These are phyloP conservation scores for Penicillium manginii DNA, from an alignment of 495 filamentous ascomycete genomes.

Conservation along the genomic window DNA sequence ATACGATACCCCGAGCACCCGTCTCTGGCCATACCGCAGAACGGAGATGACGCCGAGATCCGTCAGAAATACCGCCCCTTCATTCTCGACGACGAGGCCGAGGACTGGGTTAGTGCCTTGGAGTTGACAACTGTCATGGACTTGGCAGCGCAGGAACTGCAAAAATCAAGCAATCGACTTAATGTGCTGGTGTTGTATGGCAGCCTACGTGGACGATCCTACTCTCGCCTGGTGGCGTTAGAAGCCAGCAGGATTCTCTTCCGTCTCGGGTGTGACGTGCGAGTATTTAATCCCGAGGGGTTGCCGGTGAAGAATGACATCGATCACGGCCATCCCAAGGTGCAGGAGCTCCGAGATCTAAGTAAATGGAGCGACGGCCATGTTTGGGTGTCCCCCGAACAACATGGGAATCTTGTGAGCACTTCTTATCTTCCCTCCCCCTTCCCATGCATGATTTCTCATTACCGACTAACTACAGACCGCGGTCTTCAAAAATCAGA, in stretches of 20 bases:
- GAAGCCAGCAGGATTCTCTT: conserved; percentile 67
- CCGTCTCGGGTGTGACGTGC: conserved; percentile 69
- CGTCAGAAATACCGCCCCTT: conserved; percentile 63
- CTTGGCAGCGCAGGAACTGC: conserved; percentile 53
- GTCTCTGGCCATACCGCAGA: conserved; percentile 47
- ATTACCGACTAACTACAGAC: conserved; percentile 45
- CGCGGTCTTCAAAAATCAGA: conserved; percentile 75
- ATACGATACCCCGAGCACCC: conserved; percentile 2
- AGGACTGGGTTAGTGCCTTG: conserved; percentile 60
- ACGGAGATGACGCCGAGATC: conserved; percentile 52
- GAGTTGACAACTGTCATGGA: conserved; percentile 59
- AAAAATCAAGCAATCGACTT: conserved; percentile 47
- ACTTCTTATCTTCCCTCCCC: conserved; percentile 1
- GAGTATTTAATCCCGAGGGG: conserved; percentile 63
- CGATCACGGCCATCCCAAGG: conserved; percentile 61
- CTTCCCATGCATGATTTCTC: background rate
- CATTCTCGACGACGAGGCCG: conserved; percentile 40
- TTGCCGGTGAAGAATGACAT: conserved; percentile 68
- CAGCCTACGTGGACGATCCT: conserved; percentile 62
- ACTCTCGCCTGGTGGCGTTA: conserved; percentile 62
- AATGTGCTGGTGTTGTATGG: conserved; percentile 68
- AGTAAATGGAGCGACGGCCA: conserved; percentile 72
- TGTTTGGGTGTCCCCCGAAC: conserved; percentile 70
- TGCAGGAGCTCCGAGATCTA: conserved; percentile 66
- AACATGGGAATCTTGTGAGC: conserved; percentile 69